Evolutionary conservation across 495 filamentous ascomycete species (phyloP), one percentile per base, ranked within the genome.

Genomic region (Podospora bellae-mahoneyi): DNA sequence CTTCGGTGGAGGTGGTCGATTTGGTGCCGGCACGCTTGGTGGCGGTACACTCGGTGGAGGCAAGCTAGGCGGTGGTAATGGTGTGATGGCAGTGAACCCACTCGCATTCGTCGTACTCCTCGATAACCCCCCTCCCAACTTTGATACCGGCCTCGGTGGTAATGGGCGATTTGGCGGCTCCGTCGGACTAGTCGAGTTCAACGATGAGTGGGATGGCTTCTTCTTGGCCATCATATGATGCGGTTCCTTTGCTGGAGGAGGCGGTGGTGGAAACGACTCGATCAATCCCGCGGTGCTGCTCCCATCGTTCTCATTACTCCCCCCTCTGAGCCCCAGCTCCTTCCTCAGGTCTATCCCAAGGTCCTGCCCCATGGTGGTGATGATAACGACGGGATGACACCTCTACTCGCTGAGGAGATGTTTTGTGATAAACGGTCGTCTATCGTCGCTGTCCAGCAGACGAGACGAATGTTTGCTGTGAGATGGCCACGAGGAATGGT

Each of bases 401-500:
- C 67, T 69, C 71, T 5, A 65, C 54, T 65, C 68, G 39, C 66
- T 62, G 65, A 64, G 64, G 66, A 65, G 44, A 62, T 23, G 60
- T 62, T 58, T 62, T 55, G 28, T 57, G 54, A 30, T 53, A 39
- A 54, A 67, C 72, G 61, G 64, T 72, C 69, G 66, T 71, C 62
- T 55, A 69, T 77, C 72, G 70, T 72, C 69, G 72, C 74, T 75
- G 77, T 66, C 73, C 76, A 71, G 74, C 74, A 78, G 76, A 69
- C 71, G 61, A 68, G 65, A 69, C 69, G 71, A 69, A 58, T 44
- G 60, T 28, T 70, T 44, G 4, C 53, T n/a, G 67, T 54, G 61
- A 60, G 39, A 16, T 27, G 32, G 23, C 19, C 55, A 64, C 54
- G 34, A 65, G 65, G 20, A 65, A 16, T 53, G 64, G 23, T 60